Evolutionary conservation across 2,329 filamentous ascomycete species (phyloP).

Genomic region (Coleophoma eucalyptorum): DNA sequence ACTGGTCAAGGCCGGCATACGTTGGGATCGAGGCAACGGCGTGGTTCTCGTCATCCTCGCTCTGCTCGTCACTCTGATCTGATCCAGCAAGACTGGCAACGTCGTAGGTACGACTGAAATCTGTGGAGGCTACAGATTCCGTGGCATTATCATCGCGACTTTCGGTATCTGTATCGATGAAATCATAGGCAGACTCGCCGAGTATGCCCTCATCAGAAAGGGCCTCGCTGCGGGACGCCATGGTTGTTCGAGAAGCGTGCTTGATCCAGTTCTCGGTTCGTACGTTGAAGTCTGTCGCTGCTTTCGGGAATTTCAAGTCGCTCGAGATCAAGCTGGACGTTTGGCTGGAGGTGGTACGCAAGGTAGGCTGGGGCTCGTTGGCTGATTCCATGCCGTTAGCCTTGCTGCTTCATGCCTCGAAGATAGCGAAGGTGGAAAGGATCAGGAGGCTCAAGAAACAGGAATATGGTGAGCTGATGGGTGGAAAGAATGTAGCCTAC

Average conservation of each 20-base stretch:
- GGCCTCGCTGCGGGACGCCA: conserved; percentile 23
- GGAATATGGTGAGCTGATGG: too few relatives aligned
- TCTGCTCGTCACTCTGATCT: conserved; percentile 27
- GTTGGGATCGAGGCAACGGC: conserved; percentile 13
- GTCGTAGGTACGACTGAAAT: conserved; percentile 28
- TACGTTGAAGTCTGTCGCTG: conserved; percentile 17
- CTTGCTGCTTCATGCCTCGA: conserved; percentile 8
- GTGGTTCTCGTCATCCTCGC: conserved; percentile 20
- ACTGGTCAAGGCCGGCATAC: conserved; percentile 18
- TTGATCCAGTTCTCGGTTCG: conserved; percentile 25
- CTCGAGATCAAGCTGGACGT: conserved; percentile 9
- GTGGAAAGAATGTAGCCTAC: not conserved
- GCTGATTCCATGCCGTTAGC: conserved; percentile 27
- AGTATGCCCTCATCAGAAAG: conserved; percentile 24
- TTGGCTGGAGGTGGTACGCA: conserved; percentile 5
- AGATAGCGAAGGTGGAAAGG: not conserved
- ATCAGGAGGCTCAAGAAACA: too few relatives aligned
- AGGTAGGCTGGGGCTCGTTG: conserved; percentile 16
- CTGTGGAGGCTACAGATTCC: conserved; percentile 29
- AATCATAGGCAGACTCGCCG: conserved; percentile 28
- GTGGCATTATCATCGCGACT: conserved; percentile 28
- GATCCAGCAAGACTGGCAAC: conserved; percentile 30
- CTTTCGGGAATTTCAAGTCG: conserved; percentile 18
- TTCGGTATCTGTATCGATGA: conserved; percentile 29
- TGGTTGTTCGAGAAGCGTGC: conserved; percentile 16